phyloP scores from a whole-genome alignment of 176 grass and related monocot species.

The Zea mays region Zm-B73-REFERENCE-NAM-5.0 NC_050097.1:43951001-43951500 shows the following conservation, averaged over 20 bases:
- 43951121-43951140: too few species aligned
- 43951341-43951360: slow-evolving; percentile 91
- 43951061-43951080: too few species aligned
- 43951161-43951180: too few species aligned
- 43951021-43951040: too few species aligned
- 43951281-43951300: slow-evolving; percentile 90
- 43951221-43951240: background rate
- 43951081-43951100: too few species aligned
- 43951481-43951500: slow-evolving; percentile 21
- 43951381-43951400: slow-evolving; percentile 15
- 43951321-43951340: slow-evolving; percentile 93
- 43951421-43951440: slow-evolving; percentile 22
- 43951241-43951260: slow-evolving; percentile 16
- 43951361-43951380: slow-evolving; percentile 53
- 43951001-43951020: too few species aligned
- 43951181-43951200: background rate
- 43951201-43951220: slow-evolving; percentile 1
- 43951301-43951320: slow-evolving; percentile 86
- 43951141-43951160: too few species aligned
- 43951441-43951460: background rate
- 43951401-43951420: background rate
- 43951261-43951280: slow-evolving; percentile 49
- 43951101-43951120: too few species aligned
- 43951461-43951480: slow-evolving; percentile 16
- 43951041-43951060: too few species aligned